Conservation (phyloP, 2,329 filamentous ascomycete species). For the Neodidymelliopsis sp. region DNA sequence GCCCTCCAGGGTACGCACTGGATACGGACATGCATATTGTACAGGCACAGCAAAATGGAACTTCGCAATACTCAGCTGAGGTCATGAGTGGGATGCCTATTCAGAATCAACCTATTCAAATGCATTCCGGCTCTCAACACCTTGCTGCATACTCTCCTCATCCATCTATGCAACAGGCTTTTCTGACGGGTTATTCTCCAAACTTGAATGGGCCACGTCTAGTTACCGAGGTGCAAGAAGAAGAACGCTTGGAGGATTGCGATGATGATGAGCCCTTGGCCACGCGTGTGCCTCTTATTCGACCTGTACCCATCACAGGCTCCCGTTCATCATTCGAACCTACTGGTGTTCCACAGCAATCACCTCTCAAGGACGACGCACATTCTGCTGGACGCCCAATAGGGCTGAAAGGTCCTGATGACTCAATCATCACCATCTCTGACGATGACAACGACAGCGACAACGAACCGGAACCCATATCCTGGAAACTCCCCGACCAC, state of each 20-base stretch:
- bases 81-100: neutral
- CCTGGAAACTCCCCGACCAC: constrained; percentile 30
- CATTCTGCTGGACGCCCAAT: too few relatives aligned
- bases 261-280: constrained; percentile 32
- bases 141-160: too few relatives aligned
- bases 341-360: neutral
- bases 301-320: neutral
- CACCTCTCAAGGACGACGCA: too few relatives aligned
- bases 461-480: neutral
- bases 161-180: neutral
- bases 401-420: too few relatives aligned
- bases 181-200: neutral
- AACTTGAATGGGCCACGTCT: neutral
- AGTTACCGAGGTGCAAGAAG: neutral
- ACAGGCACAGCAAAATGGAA: neutral
- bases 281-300: constrained; percentile 16
- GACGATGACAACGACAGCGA: constrained; percentile 6
- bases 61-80: neutral
- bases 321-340: neutral
- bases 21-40: too few relatives aligned
- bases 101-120: neutral
- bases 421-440: constrained; percentile 10
- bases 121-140: neutral
- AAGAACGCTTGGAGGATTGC: constrained; percentile 1
- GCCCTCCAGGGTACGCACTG: too few relatives aligned